These are phyloP conservation scores for Talaromyces ruber DNA, from an alignment of 495 filamentous ascomycete species.

Conservation along the genomic window DNA sequence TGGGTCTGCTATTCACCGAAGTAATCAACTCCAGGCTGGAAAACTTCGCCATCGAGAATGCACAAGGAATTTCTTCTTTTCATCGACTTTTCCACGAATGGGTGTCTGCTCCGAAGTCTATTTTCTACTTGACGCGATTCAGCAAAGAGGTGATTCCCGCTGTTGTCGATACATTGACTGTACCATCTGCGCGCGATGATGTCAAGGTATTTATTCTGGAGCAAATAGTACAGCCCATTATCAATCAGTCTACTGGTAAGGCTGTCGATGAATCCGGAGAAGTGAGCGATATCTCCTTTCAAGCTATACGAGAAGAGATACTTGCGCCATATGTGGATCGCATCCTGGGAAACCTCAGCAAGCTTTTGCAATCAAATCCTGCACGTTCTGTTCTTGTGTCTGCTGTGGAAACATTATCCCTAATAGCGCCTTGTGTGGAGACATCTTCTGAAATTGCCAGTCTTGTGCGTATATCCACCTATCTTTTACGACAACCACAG, in stretches of 20 bases:
- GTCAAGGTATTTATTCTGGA: slow-evolving; percentile 77
- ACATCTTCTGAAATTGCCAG: slow-evolving; percentile 60
- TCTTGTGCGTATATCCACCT: slow-evolving; percentile 65
- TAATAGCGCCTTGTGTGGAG: slow-evolving; percentile 64
- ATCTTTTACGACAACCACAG: slow-evolving; percentile 75
- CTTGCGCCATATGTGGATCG: slow-evolving; percentile 60
- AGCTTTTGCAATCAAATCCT: slow-evolving; percentile 62
- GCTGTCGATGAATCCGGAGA: slow-evolving; percentile 34
- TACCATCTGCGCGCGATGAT: slow-evolving; percentile 74
- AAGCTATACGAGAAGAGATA: slow-evolving; percentile 51
- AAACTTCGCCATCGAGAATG: slow-evolving; percentile 76
- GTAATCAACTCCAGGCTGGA: slow-evolving; percentile 67
- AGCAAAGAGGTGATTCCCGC: slow-evolving; percentile 57
- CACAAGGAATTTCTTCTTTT: slow-evolving; percentile 76
- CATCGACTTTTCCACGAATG: slow-evolving; percentile 76
- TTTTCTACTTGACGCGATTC: slow-evolving; percentile 56
- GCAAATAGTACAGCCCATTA: slow-evolving; percentile 55
- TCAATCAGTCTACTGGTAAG: slow-evolving; percentile 44
- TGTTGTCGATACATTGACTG: slow-evolving; percentile 60
- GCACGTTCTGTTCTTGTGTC: slow-evolving; percentile 64
- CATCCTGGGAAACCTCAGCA: slow-evolving; percentile 57
- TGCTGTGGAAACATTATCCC: slow-evolving; percentile 67
- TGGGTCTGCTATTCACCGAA: slow-evolving; percentile 60
- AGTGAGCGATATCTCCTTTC: slow-evolving; percentile 39
- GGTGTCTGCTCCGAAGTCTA: slow-evolving; percentile 56